These are phyloP conservation scores for Solanum medicagineum DNA, from an alignment of 257 asterid species.

Conservation along the genomic window DNA sequence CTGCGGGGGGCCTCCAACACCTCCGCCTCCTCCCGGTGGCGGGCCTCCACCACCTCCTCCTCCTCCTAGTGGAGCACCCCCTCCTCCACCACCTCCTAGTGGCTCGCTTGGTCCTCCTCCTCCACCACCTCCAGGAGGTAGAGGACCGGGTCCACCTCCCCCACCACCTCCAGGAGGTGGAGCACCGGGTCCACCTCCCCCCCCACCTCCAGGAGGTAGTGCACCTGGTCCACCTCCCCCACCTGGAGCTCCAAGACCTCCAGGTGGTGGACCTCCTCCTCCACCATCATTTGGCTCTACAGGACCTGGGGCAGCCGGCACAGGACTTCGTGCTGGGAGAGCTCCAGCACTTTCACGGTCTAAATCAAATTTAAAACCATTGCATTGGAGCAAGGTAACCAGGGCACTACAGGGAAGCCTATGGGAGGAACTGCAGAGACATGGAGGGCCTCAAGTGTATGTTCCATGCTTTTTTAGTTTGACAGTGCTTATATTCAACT, in stretches of 20 bases:
- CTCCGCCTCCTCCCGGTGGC: slow-evolving; percentile 5
- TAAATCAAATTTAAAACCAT: slow-evolving; percentile 80
- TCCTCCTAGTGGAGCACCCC: slow-evolving; percentile 11
- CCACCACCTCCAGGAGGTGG: slow-evolving; percentile 6
- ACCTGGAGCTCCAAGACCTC: slow-evolving; percentile 31
- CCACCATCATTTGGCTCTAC: slow-evolving; percentile 44
- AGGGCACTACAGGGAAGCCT: slow-evolving; percentile 95
- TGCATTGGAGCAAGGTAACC: slow-evolving; percentile 98
- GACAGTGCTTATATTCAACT: neutral
- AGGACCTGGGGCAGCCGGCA: slow-evolving; percentile 51
- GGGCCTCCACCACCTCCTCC: slow-evolving; percentile 17
- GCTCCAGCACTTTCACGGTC: slow-evolving; percentile 32
- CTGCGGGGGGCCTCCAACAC: neutral
- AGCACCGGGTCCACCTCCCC: slow-evolving; percentile 20
- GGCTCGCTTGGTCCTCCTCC: slow-evolving; percentile 3
- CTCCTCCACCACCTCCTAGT: slow-evolving; percentile 16
- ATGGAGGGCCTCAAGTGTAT: slow-evolving; percentile 82
- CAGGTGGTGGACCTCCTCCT: slow-evolving; percentile 35
- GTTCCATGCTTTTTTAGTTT: slow-evolving; percentile 1
- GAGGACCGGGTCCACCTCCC: neutral
- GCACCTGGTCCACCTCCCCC: slow-evolving; percentile 31
- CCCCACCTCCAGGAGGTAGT: slow-evolving; percentile 22
- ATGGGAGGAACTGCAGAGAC: slow-evolving; percentile 95
- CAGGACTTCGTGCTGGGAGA: slow-evolving; percentile 24
- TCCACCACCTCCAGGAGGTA: slow-evolving; percentile 10